Base-by-base conservation (phyloP, 1,284 basidiomycete genomes). In the Cryptococcus sp. region DNA sequence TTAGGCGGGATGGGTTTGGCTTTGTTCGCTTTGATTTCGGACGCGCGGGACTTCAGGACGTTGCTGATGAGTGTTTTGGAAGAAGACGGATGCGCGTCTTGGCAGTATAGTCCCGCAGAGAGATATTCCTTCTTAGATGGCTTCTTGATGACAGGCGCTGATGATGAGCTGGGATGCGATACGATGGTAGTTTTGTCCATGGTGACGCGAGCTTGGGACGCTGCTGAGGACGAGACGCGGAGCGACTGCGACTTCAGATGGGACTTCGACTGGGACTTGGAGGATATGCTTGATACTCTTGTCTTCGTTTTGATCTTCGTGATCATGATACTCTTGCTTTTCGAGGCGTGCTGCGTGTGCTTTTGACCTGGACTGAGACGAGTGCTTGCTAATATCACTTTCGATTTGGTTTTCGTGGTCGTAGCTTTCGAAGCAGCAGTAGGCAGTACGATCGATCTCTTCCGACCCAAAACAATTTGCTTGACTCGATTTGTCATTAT, bases 81-180 rank as follows among this genome's bases (percentile, higher is more conserved):
- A 1, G 62, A 57, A 8, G 63, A 50, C 2, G 69, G 70, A 25
- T 66, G 46, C 8, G 68, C 63, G 57, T 74, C 64, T 48, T 74
- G 69, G 52, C 75, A 77, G 60, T 74, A 77, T 13, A 77, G 62
- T 1, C 75, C 75, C 4, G 72, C 58, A 2, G 56, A 46, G 62
- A 77, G 69, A 54, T 71, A 77, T 40, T 69, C 61, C 54, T 76
- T 76, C 52, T 35, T 35, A 5, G 30, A 8, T 35, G 30, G 8
- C 30, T 47, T 22, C 20, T 23, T 54, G 30, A 35, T 47, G 7
- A 13, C 8, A 13, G 30, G 5, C 30, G 13, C 2, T 35, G 30
- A 35, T 13, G 30, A 35, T 35, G 30, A 35, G 30, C 30, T 35
- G 13, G 30, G 8, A 35, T 35, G 30, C 3, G 7, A 2, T 10